Base-by-base conservation (phyloP, 768 basidiomycete species). In the Pleurotus ostreatus region DNA sequence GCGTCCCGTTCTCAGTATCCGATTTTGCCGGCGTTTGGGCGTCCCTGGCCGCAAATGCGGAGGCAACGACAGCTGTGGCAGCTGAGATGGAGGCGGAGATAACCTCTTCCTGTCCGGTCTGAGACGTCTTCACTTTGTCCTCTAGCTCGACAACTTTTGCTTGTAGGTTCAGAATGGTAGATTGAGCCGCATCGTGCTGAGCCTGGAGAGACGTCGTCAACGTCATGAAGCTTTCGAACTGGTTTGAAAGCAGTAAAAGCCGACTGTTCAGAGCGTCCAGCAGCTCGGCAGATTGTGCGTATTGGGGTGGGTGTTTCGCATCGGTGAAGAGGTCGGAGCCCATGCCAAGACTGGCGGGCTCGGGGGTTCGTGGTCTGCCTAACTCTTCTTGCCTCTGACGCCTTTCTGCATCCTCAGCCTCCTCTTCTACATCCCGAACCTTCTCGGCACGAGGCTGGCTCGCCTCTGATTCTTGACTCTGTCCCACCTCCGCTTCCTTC, bases 281-380 rank as follows among this genome's bases (percentile, higher is more conserved):
- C 12, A 78, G 72, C 2, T 68, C 64, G 1, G 65, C 59, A 3
- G 55, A 49, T 7, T 63, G 52, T 11, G 43, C 41, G 18, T 60
- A 55, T 46, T 61, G 62, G 1, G 64, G 70, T 58, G 57, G 69
- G 2, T 68, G 67, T n/a, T 72, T 67, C 62, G 64, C 67, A 34
- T 58, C 62, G 55, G 61, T 65, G 57, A 60, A 63, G 61, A 71
- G 57, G 67, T 79, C 72, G 13, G 75, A 60, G 12, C 64, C 63
- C 30, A 81, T 77, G 39, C 80, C 79, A 71, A 80, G 79, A 47
- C 74, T 76, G 9, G 81, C 83, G 4, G 91, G 92, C 65, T 94
- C 92, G 0, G 92, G 92, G 5, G 93, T 94, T 5, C 80, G 76
- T 3, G 91, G 92, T 41, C 90, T 77, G 2, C 85, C 87, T 18